Evolutionary conservation across 129 eudicot genomes (phyloP).

Genomic region (Lactuca sativa): DNA sequence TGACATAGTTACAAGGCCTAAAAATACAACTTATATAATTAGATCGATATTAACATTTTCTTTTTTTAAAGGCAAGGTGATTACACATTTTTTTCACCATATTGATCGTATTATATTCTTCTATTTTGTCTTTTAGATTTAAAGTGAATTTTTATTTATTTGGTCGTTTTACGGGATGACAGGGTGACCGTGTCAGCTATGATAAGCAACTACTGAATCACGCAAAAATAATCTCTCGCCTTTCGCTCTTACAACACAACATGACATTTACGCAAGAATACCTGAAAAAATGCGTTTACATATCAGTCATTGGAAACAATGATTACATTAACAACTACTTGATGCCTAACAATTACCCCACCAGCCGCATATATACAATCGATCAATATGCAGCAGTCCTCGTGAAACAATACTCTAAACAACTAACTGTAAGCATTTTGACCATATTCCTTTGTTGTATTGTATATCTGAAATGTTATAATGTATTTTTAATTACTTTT

Average conservation of each 20-base stretch:
- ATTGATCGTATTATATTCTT: neutral
- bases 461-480: too few species aligned
- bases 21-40: too few species aligned
- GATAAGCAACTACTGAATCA: slow-evolving; percentile 31
- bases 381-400: slow-evolving; percentile 32
- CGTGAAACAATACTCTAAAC: slow-evolving; percentile 23
- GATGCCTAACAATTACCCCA: slow-evolving; percentile 23
- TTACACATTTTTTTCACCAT: neutral
- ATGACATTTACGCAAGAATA: slow-evolving; percentile 8
- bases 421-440: slow-evolving; percentile 23
- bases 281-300: slow-evolving; percentile 39
- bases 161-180: neutral
- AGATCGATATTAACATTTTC: neutral
- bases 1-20: too few species aligned
- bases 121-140: neutral
- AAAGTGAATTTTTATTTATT: too few species aligned
- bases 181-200: slow-evolving; percentile 9
- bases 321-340: slow-evolving; percentile 45
- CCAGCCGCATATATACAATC: slow-evolving; percentile 19
- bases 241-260: slow-evolving; percentile 22
- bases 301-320: slow-evolving; percentile 38
- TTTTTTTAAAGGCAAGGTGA: neutral
- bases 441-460: neutral
- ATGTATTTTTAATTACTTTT: too few species aligned
- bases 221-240: slow-evolving; percentile 11